These are phyloP conservation scores for Paramecium primaurelia DNA, from an alignment of 73 alveolate genomes.

Conservation along the genomic window DNA sequence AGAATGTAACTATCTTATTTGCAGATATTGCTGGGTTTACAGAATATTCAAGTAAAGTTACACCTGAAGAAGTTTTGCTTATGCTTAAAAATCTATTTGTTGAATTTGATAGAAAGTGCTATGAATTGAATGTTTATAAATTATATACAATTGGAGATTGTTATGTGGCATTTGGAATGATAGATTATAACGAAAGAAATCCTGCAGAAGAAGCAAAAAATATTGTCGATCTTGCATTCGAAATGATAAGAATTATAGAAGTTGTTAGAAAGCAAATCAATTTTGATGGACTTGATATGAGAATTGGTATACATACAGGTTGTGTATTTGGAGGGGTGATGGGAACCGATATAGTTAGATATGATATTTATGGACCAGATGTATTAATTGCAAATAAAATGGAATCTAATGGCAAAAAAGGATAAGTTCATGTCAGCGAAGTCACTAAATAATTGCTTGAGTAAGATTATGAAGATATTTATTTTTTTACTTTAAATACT, in stretches of 20 bases:
- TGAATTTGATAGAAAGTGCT: conserved; percentile 54
- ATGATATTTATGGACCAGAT: conserved; percentile 55
- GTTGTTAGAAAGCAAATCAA: conserved; percentile 1
- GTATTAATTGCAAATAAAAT: conserved; percentile 57
- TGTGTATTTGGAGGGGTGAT: conserved; percentile 55
- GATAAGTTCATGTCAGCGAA: conserved; percentile 26
- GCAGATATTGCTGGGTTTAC: conserved; percentile 66
- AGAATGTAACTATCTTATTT: conserved; percentile 32
- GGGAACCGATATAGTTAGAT: conserved; percentile 58
- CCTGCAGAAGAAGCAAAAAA: conserved; percentile 45
- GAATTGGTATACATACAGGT: conserved; percentile 59
- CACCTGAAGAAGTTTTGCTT: conserved; percentile 46
- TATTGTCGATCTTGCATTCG: conserved; percentile 52
- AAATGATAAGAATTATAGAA: conserved; percentile 49
- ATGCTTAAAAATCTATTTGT: conserved; percentile 55
- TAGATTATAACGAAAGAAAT: conserved; percentile 45
- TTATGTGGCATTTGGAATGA: conserved; percentile 55
- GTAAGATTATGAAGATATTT: background rate
- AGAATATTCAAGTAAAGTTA: conserved; percentile 28
- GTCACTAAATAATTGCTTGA: background rate
- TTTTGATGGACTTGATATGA: conserved; percentile 51
- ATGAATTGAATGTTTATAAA: conserved; percentile 54
- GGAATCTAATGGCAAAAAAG: conserved; percentile 54
- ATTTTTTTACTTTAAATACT: background rate
- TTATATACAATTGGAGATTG: conserved; percentile 63